phyloP scores from a whole-genome alignment of 179 eudicot genomes.

The Drosera spatulata region DNA sequence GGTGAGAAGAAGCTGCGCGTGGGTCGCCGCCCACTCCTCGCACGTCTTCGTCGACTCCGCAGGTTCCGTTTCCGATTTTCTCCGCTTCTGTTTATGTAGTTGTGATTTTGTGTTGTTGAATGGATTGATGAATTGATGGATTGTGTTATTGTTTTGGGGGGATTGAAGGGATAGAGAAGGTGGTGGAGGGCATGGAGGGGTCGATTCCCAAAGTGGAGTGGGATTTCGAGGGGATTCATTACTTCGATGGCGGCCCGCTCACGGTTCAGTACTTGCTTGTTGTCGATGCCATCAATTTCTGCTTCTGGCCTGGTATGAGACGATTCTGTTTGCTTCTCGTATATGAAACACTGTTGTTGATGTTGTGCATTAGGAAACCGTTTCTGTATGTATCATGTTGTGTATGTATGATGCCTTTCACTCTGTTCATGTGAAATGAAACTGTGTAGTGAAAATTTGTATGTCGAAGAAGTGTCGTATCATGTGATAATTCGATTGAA shows the following conservation, averaged over 20 bases:
- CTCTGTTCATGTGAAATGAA: no score
- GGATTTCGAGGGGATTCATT: conserved; percentile 61
- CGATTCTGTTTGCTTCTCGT: no score
- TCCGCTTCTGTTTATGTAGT: neutral
- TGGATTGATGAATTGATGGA: neutral
- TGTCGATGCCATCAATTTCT: neutral
- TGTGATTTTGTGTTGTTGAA: neutral
- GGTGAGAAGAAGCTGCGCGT: conserved; percentile 54
- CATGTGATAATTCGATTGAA: no score
- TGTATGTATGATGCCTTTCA: no score
- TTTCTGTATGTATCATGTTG: no score
- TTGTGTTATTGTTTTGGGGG: neutral
- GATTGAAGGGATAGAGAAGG: conserved; percentile 54
- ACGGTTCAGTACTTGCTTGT: conserved; percentile 1
- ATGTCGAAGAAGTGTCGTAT: no score
- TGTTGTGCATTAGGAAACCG: no score
- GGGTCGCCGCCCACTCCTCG: conserved; percentile 68
- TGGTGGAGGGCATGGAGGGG: conserved; percentile 44
- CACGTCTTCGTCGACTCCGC: conserved; percentile 51
- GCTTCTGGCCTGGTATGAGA: conserved; percentile 33
- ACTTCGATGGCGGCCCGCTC: conserved; percentile 1
- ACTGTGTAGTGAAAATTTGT: no score
- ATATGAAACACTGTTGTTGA: no score
- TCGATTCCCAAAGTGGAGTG: conserved; percentile 70
- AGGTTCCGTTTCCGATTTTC: conserved; percentile 20